phyloP scores from a whole-genome alignment of 2,329 filamentous ascomycete species.

The Fusarium brachygibbosum region DNA sequence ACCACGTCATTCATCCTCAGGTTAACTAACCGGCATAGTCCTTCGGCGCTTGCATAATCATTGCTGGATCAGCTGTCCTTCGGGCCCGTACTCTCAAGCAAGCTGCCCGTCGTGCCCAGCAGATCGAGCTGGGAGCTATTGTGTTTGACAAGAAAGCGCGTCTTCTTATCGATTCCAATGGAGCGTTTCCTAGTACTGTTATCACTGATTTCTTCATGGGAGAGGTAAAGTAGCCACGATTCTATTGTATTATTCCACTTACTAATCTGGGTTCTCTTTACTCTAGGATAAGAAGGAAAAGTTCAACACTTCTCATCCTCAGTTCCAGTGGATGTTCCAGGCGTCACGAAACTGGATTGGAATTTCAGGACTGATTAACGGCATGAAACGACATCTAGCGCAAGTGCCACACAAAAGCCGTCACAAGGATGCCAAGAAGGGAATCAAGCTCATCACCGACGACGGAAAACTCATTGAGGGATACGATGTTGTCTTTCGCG shows the following conservation, averaged over 20 bases:
- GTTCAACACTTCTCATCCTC: slow-evolving; percentile 80
- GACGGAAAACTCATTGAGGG: slow-evolving; percentile 72
- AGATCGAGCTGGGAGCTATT: slow-evolving; percentile 70
- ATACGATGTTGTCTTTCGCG: slow-evolving; percentile 82
- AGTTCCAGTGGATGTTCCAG: slow-evolving; percentile 90
- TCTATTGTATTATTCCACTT: too few species aligned
- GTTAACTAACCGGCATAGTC: slow-evolving; percentile 60
- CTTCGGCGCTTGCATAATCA: slow-evolving; percentile 69
- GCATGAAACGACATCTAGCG: slow-evolving; percentile 78
- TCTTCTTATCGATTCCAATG: slow-evolving; percentile 78
- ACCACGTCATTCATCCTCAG: accelerated
- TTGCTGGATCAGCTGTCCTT: slow-evolving; percentile 69
- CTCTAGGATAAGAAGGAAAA: slow-evolving; percentile 71
- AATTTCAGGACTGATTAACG: slow-evolving; percentile 75
- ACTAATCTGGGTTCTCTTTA: too few species aligned
- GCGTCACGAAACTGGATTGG: slow-evolving; percentile 82
- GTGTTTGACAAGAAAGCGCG: slow-evolving; percentile 77
- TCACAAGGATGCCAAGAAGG: slow-evolving; percentile 32
- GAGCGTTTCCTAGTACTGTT: slow-evolving; percentile 77
- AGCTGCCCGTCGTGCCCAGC: slow-evolving; percentile 71
- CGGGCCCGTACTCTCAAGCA: slow-evolving; percentile 65
- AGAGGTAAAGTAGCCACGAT: too few species aligned
- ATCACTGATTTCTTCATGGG: slow-evolving; percentile 84
- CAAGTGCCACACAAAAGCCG: slow-evolving; percentile 55
- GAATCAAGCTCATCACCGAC: slow-evolving; percentile 63